Conservation (phyloP, 1,139 yeast species). For the Nakaseomyces glabratus region DNA sequence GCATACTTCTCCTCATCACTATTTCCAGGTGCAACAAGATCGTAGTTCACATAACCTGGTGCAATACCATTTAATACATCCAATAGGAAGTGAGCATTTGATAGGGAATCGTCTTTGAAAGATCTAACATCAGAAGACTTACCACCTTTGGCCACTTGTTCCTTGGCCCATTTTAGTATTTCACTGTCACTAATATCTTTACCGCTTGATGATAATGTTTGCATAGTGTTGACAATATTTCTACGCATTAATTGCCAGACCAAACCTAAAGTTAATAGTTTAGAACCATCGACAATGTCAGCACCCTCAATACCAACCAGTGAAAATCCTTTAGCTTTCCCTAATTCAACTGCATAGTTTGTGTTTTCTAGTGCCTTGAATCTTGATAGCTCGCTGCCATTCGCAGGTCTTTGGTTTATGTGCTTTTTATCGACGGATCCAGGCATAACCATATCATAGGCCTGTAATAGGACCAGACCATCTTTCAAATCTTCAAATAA, state of each 20-base stretch:
- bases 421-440: constrained; percentile 77
- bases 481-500: constrained; percentile 92
- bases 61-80: constrained; percentile 89
- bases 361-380: constrained; percentile 95
- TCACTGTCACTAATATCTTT: constrained; percentile 72
- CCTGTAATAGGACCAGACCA: constrained; percentile 81
- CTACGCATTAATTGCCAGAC: constrained; percentile 99
- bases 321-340: constrained; percentile 85
- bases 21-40: constrained; percentile 68
- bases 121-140: constrained; percentile 62
- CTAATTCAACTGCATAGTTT: constrained; percentile 91
- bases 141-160: constrained; percentile 77
- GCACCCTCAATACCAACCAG: constrained; percentile 98
- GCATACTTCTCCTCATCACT: constrained; percentile 84
- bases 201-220: constrained; percentile 63
- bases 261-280: constrained; percentile 81
- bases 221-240: constrained; percentile 77
- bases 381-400: constrained; percentile 66
- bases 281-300: constrained; percentile 91
- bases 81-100: constrained; percentile 71
- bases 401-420: constrained; percentile 71
- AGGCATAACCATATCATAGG: constrained; percentile 91
- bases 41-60: constrained; percentile 96
- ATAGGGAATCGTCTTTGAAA: constrained; percentile 69
- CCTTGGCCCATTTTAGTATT: constrained; percentile 90